A percentile compares a stretch with the other conserved stretches of the same genome.
These are phyloP conservation scores for Arctostaphylos glauca DNA, from an alignment of 148 eudicot genomes.

Conservation along the genomic window DNA sequence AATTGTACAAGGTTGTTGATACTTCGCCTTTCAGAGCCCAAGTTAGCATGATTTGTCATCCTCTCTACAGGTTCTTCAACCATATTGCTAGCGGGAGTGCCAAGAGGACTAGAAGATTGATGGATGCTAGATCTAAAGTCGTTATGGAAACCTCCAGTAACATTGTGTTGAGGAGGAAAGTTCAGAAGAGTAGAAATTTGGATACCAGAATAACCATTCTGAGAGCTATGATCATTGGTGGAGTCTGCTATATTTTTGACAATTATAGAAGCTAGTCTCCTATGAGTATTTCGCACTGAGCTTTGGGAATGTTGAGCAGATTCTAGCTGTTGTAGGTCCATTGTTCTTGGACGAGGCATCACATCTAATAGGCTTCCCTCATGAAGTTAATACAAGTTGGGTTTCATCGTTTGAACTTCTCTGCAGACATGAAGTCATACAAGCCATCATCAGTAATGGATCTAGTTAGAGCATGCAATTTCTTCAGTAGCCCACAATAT, in stretches of 20 bases:
- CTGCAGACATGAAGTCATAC: background rate
- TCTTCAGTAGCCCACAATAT: background rate
- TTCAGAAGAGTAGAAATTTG: background rate
- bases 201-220: background rate
- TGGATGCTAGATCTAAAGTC: background rate
- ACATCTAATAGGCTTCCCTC: conserved; percentile 12
- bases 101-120: background rate
- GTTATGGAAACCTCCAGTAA: background rate
- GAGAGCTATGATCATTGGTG: background rate
- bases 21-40: background rate
- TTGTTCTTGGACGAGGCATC: conserved; percentile 53
- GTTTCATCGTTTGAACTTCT: background rate
- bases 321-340: background rate
- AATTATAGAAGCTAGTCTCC: background rate
- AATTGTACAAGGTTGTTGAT: background rate
- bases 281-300: background rate
- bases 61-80: background rate
- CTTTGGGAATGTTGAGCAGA: background rate
- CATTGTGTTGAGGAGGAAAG: background rate
- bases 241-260: background rate
- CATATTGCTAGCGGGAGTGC: background rate
- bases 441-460: background rate
- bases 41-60: background rate
- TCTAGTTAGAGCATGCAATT: background rate
- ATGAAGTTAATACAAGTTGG: background rate